Evolutionary conservation across 2,329 filamentous ascomycete genomes (phyloP), one percentile per base, ranked within the genome.

Genomic region (Ophiocordyceps camponoti-saundersi): DNA sequence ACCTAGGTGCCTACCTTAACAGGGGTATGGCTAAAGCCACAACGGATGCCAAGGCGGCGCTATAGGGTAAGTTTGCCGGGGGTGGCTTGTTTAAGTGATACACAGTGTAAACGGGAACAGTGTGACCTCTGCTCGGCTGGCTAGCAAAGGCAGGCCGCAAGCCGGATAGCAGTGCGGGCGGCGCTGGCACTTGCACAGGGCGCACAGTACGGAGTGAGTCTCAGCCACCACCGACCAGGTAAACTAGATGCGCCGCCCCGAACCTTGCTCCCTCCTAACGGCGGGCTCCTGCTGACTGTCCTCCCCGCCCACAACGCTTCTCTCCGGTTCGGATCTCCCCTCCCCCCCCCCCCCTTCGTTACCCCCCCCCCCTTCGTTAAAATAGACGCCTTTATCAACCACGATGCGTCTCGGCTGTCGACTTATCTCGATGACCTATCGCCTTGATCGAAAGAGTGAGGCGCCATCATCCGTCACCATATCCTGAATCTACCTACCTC

Each of bases 321-420:
- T 34, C 16, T 16, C 16, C 23, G 23, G 23, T 26, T 26, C 23
- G 23, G 23, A 26, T 26, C 15, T n/a, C 36, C 36, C 36, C n/a
- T 15, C 36, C 36, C 16, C 16, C 6, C 23, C 44, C 18, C 18
- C 13, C 13, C 44, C 36, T 13, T 26, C 22, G 3, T 23, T 46
- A 20, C 6, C 12, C 26, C 36, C 34, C 23, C 12, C 5, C 22
- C 6, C 42, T 16, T 8, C 18, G 32, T n/a, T 36, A 36, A 15
- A 13, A 5, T 13, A 5, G 32, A 40, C 36, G 36, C 12, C 16
- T 40, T 34, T 4, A n/a, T 43, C 16, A 32, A 44, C 44, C 45
- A 50, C 44, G 30, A 50, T 50, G 47, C 46, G 22, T 40, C 18
- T 47, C 23, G 47, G 47, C 46, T 39, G 29, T 26, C 43, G 23